These are phyloP conservation scores for Grosmannia huntii DNA, from an alignment of 2,329 filamentous ascomycete genomes.

Conservation along the genomic window DNA sequence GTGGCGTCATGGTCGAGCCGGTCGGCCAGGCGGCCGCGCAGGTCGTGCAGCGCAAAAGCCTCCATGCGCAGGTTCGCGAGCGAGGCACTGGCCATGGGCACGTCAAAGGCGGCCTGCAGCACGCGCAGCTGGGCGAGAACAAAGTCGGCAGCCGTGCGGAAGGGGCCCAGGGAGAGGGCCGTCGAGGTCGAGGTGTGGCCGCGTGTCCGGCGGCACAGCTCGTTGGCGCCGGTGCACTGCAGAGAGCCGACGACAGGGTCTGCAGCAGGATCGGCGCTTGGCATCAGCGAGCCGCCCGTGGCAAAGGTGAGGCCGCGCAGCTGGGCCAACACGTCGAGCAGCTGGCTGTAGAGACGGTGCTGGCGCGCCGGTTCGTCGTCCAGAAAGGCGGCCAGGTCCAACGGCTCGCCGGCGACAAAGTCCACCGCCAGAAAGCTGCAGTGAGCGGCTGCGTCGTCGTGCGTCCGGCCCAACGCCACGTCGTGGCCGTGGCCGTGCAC, in stretches of 20 bases:
- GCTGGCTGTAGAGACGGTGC: conserved; percentile 11
- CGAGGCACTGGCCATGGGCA: conserved; percentile 3
- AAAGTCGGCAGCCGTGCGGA: conserved; percentile 6
- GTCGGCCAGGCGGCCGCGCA: conserved; percentile 10
- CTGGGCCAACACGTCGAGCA: conserved; percentile 15
- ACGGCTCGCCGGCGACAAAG: conserved; percentile 12
- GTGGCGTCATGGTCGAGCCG: conserved; percentile 5
- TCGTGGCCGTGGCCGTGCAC: conserved; percentile 12
- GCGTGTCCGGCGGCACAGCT: not conserved
- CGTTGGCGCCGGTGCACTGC: conserved; percentile 1
- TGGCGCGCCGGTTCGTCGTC: conserved; percentile 2
- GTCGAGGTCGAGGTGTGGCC: not conserved
- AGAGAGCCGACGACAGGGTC: conserved; percentile 11
- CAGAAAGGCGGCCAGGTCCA: conserved; percentile 10
- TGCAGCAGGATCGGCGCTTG: conserved; percentile 8
- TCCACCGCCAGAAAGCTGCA: conserved; percentile 14
- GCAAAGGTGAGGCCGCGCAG: conserved; percentile 15
- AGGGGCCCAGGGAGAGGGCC: not conserved
- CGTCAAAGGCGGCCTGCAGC: not conserved
- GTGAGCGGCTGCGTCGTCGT: not conserved
- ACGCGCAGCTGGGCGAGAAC: not conserved
- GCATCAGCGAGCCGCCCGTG: conserved; percentile 15
- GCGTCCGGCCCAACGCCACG: not conserved
- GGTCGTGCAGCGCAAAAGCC: conserved; percentile 7
- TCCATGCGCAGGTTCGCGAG: conserved; percentile 4